Evolutionary conservation across 805 yeast genomes (phyloP).

Genomic region (Nakazawaea ishiwadae): DNA sequence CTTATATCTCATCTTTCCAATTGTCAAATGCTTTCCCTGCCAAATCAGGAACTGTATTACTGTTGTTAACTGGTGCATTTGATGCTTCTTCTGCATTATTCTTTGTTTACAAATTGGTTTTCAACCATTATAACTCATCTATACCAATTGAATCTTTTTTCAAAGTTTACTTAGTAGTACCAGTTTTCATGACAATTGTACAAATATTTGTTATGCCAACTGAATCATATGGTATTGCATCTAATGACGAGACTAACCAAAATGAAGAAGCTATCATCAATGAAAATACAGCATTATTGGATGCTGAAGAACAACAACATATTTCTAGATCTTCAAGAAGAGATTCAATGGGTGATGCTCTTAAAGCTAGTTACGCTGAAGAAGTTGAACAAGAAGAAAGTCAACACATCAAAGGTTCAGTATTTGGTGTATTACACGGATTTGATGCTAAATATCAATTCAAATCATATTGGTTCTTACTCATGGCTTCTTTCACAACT

Average conservation of each 20-base stretch:
- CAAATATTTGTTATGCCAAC: slow-evolving; percentile 44
- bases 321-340: slow-evolving; percentile 28
- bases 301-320: slow-evolving; percentile 22
- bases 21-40: slow-evolving; percentile 53
- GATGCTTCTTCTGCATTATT: slow-evolving; percentile 56
- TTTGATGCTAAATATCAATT: slow-evolving; percentile 44
- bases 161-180: slow-evolving; percentile 43
- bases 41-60: slow-evolving; percentile 47
- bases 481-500: slow-evolving; percentile 46
- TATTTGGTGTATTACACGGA: slow-evolving; percentile 53
- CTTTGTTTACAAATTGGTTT: slow-evolving; percentile 39
- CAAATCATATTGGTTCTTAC: slow-evolving; percentile 46
- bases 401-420: slow-evolving; percentile 31
- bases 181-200: slow-evolving; percentile 40
- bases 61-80: slow-evolving; percentile 53
- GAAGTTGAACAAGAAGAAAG: slow-evolving; percentile 37
- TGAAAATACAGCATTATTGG: slow-evolving; percentile 15
- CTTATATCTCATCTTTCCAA: slow-evolving; percentile 52
- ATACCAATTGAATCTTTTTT: slow-evolving; percentile 41
- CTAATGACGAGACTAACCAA: slow-evolving; percentile 14
- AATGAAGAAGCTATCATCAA: slow-evolving; percentile 8
- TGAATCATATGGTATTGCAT: slow-evolving; percentile 44
- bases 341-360: slow-evolving; percentile 53
- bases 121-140: slow-evolving; percentile 24
- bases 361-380: slow-evolving; percentile 46